Percentiles rank a stretch among this genome's conserved stretches.
Conservation (phyloP, 139 green algal genomes). For the Chlamydomonas asymmetrica region DNA sequence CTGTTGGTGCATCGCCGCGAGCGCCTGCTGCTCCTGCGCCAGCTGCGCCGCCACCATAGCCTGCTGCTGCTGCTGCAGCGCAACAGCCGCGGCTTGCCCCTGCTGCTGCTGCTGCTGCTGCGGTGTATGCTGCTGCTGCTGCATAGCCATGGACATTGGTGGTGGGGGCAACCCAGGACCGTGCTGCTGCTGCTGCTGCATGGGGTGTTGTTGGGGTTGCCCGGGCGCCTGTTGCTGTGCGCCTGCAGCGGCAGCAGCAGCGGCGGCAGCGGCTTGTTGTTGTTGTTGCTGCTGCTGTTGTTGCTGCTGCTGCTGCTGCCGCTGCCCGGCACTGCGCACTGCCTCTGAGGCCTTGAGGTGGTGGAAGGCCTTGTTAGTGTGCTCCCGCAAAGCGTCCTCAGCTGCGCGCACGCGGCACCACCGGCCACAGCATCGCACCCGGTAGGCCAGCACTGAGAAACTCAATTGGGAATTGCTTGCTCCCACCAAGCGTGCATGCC, state of each 20-base stretch:
- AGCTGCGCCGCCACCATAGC: too few relatives aligned
- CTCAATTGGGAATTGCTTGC: not conserved
- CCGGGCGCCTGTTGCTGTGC: not conserved
- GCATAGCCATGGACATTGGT: too few relatives aligned
- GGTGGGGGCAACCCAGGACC: too few relatives aligned
- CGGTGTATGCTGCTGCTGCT: too few relatives aligned
- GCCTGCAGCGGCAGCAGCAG: not conserved
- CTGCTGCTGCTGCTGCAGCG: too few relatives aligned
- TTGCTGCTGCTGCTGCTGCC: conserved; percentile 7
- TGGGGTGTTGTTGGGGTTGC: conserved; percentile 3
- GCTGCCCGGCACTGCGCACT: conserved; percentile 14
- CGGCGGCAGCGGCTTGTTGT: not conserved
- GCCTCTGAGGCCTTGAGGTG: conserved; percentile 37
- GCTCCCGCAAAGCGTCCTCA: conserved; percentile 56
- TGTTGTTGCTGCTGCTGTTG: not conserved
- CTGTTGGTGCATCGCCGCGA: too few relatives aligned
- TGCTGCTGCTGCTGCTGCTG: too few relatives aligned
- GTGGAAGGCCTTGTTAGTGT: conserved; percentile 47
- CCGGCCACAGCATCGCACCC: not conserved
- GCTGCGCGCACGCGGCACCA: conserved; percentile 29
- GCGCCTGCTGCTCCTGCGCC: too few relatives aligned
- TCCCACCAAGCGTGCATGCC: not conserved
- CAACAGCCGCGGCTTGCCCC: too few relatives aligned
- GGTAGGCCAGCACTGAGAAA: not conserved
- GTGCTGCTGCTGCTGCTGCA: conserved; percentile 11